Evolutionary conservation across 2,329 filamentous ascomycete species (phyloP), one percentile per base, ranked within the genome.

Genomic region (Furcasterigmium furcatum): DNA sequence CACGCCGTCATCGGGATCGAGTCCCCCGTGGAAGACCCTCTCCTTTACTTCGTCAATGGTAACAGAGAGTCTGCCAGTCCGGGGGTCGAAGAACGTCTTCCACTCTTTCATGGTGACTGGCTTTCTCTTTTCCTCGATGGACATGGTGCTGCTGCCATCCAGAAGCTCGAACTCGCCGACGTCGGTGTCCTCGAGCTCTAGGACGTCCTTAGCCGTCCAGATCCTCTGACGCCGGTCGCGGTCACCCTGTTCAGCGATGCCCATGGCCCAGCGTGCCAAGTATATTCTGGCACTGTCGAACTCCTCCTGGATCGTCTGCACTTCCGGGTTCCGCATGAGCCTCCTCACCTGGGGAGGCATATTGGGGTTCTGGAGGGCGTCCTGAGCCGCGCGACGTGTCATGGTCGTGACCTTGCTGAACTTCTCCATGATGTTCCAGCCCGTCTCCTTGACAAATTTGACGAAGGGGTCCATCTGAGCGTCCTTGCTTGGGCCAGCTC

Each of bases 321-420:
- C 91, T 59, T 99, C 91, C 0, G 91, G 91, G 53, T 95, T 96
- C 60, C 83, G 85, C 64, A 99, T 81, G 55, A 99, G 65, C 42
- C 89, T 80, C 58, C 86, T 80, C 25, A 99, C 81, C 63, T 96
- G 92, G 1, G 91, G 91, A 7, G 95, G 95, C 34, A 99, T 64
- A 51, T 88, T 91, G 13, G 90, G 89, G 62, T 96, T 96, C 19
- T 99, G 92, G 29, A 90, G 82, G 38, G 97, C 82, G 41, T 95
- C 91, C 57, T 96, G 90, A 0, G 94, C 94, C 0, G 95, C 95
- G 49, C 92, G 80, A 46, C 91, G 75, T 0, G 94, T 96, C 59
- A 99, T 96, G 0, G 91, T 97, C 1, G 94, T 99, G 39, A 99
- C 94, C 63, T 95, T 94, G 68, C 91, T 95, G 59, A 99, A 87